These are phyloP conservation scores for Fusarium sp. DNA, from an alignment of 2,329 filamentous ascomycete genomes.

Conservation along the genomic window DNA sequence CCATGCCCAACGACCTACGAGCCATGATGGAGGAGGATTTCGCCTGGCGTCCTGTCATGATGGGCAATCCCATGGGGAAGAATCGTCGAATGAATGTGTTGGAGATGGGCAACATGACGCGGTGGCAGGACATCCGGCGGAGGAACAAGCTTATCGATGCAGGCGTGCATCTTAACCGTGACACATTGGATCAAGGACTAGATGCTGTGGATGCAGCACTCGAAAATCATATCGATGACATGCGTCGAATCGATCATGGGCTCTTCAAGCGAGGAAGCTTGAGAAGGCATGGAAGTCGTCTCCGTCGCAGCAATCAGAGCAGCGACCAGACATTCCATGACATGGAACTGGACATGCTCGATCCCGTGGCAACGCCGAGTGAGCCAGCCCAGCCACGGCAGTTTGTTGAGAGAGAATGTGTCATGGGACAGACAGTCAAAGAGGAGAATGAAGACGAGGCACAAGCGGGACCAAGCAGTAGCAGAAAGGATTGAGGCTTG, in stretches of 20 bases:
- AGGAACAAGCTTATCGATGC: conserved; percentile 69
- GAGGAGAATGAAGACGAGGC: conserved; percentile 49
- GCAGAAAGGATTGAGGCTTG: conserved; percentile 8
- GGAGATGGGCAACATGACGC: conserved; percentile 74
- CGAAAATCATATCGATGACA: conserved; percentile 52
- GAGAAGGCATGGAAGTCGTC: conserved; percentile 37
- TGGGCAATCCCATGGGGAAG: conserved; percentile 78
- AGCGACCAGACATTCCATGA: conserved; percentile 45
- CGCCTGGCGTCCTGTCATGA: conserved; percentile 76
- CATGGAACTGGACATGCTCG: conserved; percentile 47
- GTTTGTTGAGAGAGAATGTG: conserved; percentile 49
- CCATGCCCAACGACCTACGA: conserved; percentile 53
- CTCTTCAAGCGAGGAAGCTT: conserved; percentile 46
- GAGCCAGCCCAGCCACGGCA: conserved; percentile 26
- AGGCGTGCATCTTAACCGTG: conserved; percentile 51
- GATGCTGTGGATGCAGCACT: conserved; percentile 53
- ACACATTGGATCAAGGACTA: conserved; percentile 51
- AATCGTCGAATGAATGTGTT: conserved; percentile 77
- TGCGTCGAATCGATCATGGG: conserved; percentile 49
- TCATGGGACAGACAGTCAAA: conserved; percentile 52
- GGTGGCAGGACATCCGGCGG: conserved; percentile 79
- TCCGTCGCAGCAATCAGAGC: conserved; percentile 46
- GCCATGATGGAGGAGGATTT: conserved; percentile 62
- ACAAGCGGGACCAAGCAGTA: conserved; percentile 13
- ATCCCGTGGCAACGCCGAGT: conserved; percentile 22